Base-by-base conservation (phyloP, 139 green algal genomes). In the Micractinium sp. region DNA sequence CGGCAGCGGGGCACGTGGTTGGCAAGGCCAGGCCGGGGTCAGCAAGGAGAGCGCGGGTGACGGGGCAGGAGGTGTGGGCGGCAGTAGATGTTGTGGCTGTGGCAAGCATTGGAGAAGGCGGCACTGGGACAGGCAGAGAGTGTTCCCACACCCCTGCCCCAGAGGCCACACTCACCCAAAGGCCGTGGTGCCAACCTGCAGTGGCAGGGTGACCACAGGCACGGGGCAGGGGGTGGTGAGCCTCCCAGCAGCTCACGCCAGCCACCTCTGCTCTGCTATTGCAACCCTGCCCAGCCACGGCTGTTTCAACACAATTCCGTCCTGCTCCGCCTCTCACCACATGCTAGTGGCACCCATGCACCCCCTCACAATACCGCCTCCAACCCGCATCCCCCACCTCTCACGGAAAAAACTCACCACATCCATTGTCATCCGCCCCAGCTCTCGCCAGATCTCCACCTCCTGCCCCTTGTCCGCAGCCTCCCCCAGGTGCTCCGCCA, bases 361-460 rank as follows among this genome's bases (percentile, higher is more conserved):
- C 20, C 63, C 14, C 60, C 60, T 14, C 60, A n/a, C n/a, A n/a
- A n/a, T n/a, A n/a, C n/a, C n/a, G n/a, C n/a, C n/a, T n/a, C n/a
- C n/a, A n/a, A n/a, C 60, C 60, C 60, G 15, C 60, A 67, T 16
- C 60, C 60, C 60, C 60, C 14, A 14, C 60, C 60, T 16, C 60
- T 67, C 60, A 14, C 14, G 15, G 15, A 14, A 67, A 14, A 14
- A 14, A 67, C 60, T 27, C 63, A 87, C 82, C 36, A 87, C 82
- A 36, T 87, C 82, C 78, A 77, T 69, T 4, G 82, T 87, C 61
- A 87, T 78, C 35, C 25, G 22, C 2, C 60, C 60, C 61, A 69
- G 31, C 36, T 69, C 82, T 0, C 82, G 61, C 61, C 82, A 87
- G 0, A 87, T 61, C 16, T 87, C 61, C 33, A 87, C 25, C 1